Conservation (phyloP, 169 alveolate species). For the Condylostoma magnum region DNA sequence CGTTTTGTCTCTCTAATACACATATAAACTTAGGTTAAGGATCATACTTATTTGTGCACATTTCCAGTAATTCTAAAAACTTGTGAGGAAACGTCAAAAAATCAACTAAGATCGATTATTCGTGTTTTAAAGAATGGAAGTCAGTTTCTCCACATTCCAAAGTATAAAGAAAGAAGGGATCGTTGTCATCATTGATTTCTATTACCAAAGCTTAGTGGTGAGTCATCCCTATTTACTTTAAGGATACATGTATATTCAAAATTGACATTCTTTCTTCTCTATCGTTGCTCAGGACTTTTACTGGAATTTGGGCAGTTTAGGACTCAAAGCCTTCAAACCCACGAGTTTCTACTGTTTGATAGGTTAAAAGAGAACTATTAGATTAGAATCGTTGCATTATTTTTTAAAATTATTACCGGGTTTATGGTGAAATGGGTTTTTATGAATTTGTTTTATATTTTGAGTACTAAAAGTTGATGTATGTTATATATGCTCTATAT, state of each 20-base stretch:
- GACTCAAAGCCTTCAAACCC: constrained; percentile 7
- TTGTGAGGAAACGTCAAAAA: constrained; percentile 41
- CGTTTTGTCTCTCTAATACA: not conserved
- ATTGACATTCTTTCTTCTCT: constrained; percentile 1
- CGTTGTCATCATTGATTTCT: constrained; percentile 47
- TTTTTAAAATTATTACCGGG: no score
- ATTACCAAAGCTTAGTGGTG: constrained; percentile 31
- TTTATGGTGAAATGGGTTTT: no score
- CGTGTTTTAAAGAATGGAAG: constrained; percentile 39
- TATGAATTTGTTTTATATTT: no score
- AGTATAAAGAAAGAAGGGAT: constrained; percentile 51
- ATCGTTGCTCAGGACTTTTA: constrained; percentile 1
- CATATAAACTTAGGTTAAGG: constrained; percentile 22
- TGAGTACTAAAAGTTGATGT: no score
- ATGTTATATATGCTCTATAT: no score
- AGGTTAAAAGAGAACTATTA: no score
- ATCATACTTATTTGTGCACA: constrained; percentile 6
- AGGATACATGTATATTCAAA: not conserved
- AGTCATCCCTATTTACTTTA: constrained; percentile 3
- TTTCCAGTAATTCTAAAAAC: constrained; percentile 30
- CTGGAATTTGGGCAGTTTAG: constrained; percentile 11
- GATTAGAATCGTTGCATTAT: no score
- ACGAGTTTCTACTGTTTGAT: no score
- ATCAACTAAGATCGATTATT: constrained; percentile 37
- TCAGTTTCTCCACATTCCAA: constrained; percentile 45